Base-by-base conservation (phyloP, 129 eudicot species). In the Escallonia rubra region DNA sequence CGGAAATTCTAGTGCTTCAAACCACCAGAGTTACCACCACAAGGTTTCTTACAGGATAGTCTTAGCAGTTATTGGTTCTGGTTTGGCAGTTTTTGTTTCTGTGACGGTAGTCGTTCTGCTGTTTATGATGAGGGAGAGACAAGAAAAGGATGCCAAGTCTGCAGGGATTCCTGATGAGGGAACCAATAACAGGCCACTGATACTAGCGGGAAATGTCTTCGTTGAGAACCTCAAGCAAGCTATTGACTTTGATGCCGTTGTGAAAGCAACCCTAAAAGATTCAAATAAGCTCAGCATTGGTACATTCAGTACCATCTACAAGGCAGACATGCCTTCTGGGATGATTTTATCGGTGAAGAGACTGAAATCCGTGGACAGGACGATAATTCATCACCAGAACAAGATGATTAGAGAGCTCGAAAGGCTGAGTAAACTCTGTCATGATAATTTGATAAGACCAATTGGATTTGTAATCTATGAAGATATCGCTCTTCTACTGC, bases 271-370 rank as follows among this genome's bases (percentile, higher is more conserved):
- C 40, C 53, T 83, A 67, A 90, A 90, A 81, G 99, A 94, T 54
- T 77, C 88, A 14, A 90, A 94, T 64, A 90, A 80, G 68, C 77
- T 94, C 51, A 87, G 86, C 50, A 73, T 79, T 39, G 96, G 97
- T n/a, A 94, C 99, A 11, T 94, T 94, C 82, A 94, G 99, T 73
- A 75, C 88, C 4, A 81, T 85, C 55, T 94, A 86, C 70, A 87
- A 80, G 59, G 99, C 99, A 7, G 96, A 85, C 40, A 94, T 94
- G 99, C 99, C 99, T 44, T 94, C 97, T 2, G 99, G 99, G 40
- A 78, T 94, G 83, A 76, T 78, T 61, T 79, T 94, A 65, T 81
- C 91, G 0, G 96, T 94, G 59, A 85, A 89, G 74, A 87, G 90
- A 39, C 80, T 94, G 23, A 90, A 81, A 68, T 94, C 97, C 0